A percentile compares a stretch with the other conserved stretches of the same genome.
Conservation (phyloP, 2,329 filamentous ascomycete genomes). For the Eutypa lata region DNA sequence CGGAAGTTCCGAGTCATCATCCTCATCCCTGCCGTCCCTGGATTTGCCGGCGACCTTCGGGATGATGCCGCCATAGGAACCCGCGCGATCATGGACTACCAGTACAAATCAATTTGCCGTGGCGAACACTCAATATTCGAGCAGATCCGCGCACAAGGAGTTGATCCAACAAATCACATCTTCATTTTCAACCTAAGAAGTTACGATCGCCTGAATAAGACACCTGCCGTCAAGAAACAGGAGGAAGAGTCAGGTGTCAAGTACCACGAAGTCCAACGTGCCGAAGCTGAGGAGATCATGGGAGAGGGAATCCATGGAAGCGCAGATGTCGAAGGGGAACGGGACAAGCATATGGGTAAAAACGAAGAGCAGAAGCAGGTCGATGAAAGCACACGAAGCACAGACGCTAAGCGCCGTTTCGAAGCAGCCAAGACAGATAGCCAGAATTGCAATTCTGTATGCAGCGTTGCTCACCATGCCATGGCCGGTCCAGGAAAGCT, state of each 20-base stretch:
- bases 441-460: slow-evolving; percentile 35
- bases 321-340: slow-evolving; percentile 41
- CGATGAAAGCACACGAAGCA: slow-evolving; percentile 31
- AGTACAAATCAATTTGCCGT: slow-evolving; percentile 92
- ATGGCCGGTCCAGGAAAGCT: slow-evolving; percentile 66
- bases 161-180: slow-evolving; percentile 76
- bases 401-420: slow-evolving; percentile 50
- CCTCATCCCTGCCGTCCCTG: slow-evolving; percentile 85
- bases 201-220: slow-evolving; percentile 89
- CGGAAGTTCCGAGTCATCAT: slow-evolving; percentile 91
- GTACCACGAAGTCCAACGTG: slow-evolving; percentile 83
- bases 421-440: slow-evolving; percentile 43
- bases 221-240: slow-evolving; percentile 66
- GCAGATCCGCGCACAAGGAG: slow-evolving; percentile 67
- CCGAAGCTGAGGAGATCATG: slow-evolving; percentile 88
- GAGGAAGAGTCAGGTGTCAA: slow-evolving; percentile 79
- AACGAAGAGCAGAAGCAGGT: slow-evolving; percentile 34
- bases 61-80: slow-evolving; percentile 82
- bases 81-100: slow-evolving; percentile 95
- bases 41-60: slow-evolving; percentile 87
- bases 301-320: slow-evolving; percentile 64
- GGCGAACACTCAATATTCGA: slow-evolving; percentile 89
- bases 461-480: slow-evolving; percentile 71
- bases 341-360: slow-evolving; percentile 47
- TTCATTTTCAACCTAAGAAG: slow-evolving; percentile 93